Evolutionary conservation across 495 filamentous ascomycete species (phyloP), one percentile per base, ranked within the genome.

Genomic region (Penicillium cosmopolitanum): DNA sequence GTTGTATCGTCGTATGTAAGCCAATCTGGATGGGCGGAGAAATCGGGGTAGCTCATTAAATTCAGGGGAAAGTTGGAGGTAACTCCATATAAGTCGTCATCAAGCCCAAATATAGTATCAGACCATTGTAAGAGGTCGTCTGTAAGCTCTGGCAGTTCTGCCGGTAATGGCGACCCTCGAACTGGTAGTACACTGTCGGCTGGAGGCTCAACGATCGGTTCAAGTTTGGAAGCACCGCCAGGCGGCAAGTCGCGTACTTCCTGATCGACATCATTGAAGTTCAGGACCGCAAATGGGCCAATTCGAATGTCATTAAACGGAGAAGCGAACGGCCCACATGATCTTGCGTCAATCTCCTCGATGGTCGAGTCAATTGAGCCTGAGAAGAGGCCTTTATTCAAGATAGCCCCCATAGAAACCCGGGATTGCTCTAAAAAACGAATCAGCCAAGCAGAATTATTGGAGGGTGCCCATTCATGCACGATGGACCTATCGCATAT

Each of bases 81-180:
- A 18, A 55, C 52, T 0, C 58, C 61, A 12, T 52, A 63, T 16
- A 62, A 57, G 10, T 70, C 58, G 12, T 61, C 61, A 15, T 58
- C 58, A 6, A 70, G 50, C 8, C 62, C 61, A 3, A 70, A 61
- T 0, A 70, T 35, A n/a, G n/a, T n/a, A 28, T 70, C 65, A 4
- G 67, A 67, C 65, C 65, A 70, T 11, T 67, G 67, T 4, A 70
- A 34, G 13, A 67, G 59, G 19, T 67, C 67, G 28, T 67, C 63
- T 35, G 54, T 11, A 16, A 9, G 21, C 13, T 48, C n/a, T 5
- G 54, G 16, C 13, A 18, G 16, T 4, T 19, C 42, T 19, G 16
- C 16, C 16, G 42, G 16, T 6, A 19, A n/a, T 16, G 0, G 16
- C 16, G 42, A 44, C 8, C 16, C 42, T 19, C 16, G 7, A 44